Percentiles rank a stretch among this genome's conserved stretches.
phyloP scores from a whole-genome alignment of 768 basidiomycete genomes.

The Russula abietina region DNA sequence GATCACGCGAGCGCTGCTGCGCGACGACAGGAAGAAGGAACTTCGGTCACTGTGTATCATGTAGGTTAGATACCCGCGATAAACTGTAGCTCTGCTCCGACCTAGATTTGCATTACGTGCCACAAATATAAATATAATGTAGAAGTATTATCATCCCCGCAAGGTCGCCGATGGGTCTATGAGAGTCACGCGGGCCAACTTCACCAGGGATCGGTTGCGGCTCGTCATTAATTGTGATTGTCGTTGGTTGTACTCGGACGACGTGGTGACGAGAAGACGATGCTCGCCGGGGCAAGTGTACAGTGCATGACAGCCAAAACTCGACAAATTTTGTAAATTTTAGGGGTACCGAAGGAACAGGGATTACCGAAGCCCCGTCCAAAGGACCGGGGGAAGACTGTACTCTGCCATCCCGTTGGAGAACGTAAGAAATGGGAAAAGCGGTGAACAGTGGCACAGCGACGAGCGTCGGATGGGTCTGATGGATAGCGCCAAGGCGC shows the following conservation, averaged over 20 bases:
- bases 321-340: no score
- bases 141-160: not conserved
- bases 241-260: not conserved
- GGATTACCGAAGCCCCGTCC: no score
- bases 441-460: conserved; percentile 21
- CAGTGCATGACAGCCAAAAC: no score
- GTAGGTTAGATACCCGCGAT: not conserved
- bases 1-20: not conserved
- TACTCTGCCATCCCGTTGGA: no score
- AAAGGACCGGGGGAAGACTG: no score
- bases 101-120: not conserved
- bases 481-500: conserved; percentile 22
- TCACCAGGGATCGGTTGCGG: not conserved
- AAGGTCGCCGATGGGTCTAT: not conserved
- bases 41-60: not conserved
- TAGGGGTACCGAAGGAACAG: no score
- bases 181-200: not conserved
- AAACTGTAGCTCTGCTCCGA: not conserved
- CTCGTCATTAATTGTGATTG: no score
- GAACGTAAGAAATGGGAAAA: conserved; percentile 16
- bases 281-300: no score
- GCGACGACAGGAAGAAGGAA: conserved; percentile 1
- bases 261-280: not conserved
- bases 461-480: conserved; percentile 22
- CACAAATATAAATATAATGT: not conserved